These are phyloP conservation scores for Phytophthora pini DNA, from an alignment of 352 stramenopile genomes.

Conservation along the genomic window DNA sequence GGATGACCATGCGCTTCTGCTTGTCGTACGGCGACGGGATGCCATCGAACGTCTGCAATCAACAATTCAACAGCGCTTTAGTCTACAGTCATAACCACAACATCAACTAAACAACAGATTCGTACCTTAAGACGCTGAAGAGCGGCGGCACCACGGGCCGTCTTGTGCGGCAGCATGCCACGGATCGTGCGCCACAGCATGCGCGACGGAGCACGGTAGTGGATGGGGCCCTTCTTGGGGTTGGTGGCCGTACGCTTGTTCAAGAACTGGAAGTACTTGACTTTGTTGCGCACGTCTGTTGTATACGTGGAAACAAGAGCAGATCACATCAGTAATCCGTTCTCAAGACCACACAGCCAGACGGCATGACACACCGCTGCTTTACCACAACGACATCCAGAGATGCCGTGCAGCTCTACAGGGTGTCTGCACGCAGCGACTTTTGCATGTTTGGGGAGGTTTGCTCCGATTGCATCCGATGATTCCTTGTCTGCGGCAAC, in stretches of 20 bases:
- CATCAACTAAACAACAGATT: background rate
- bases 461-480: slow-evolving; percentile 26
- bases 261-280: slow-evolving; percentile 99
- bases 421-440: slow-evolving; percentile 90
- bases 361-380: slow-evolving; percentile 82
- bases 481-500: slow-evolving; percentile 16
- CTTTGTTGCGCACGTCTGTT: slow-evolving; percentile 95
- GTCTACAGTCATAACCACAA: background rate
- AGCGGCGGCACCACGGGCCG: slow-evolving; percentile 94
- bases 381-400: slow-evolving; percentile 27
- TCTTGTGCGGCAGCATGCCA: slow-evolving; percentile 99
- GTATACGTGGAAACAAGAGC: slow-evolving; percentile 34
- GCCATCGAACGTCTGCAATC: slow-evolving; percentile 95
- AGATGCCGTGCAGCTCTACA: slow-evolving; percentile 44
- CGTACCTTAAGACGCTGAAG: slow-evolving; percentile 95
- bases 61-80: slow-evolving; percentile 3
- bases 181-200: slow-evolving; percentile 95
- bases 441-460: slow-evolving; percentile 89
- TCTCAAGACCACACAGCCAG: slow-evolving; percentile 47
- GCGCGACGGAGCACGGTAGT: slow-evolving; percentile 97
- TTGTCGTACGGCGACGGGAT: slow-evolving; percentile 99
- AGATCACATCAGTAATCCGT: slow-evolving; percentile 42
- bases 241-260: slow-evolving; percentile 99
- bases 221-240: slow-evolving; percentile 96
- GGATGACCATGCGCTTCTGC: slow-evolving; percentile 99